Evolutionary conservation across 2,329 filamentous ascomycete genomes (phyloP).

Genomic region (Hirsutella minnesotensis): DNA sequence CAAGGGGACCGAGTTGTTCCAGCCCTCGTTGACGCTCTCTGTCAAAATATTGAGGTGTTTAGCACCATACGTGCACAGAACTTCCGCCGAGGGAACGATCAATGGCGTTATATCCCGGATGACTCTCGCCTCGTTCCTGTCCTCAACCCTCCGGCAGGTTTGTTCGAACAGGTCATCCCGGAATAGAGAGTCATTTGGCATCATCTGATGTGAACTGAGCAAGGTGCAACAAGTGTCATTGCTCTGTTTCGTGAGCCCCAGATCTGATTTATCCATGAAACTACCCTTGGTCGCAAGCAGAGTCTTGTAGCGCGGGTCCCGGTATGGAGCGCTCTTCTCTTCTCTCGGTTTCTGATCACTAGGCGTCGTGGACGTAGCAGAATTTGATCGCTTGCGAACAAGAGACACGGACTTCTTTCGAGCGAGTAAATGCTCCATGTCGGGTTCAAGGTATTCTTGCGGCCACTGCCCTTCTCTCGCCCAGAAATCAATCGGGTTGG

Average conservation of each 20-base stretch:
- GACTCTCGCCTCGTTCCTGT: too few relatives aligned
- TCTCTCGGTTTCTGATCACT: too few relatives aligned
- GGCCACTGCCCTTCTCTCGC: too few relatives aligned
- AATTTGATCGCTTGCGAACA: too few relatives aligned
- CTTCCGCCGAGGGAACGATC: constrained; percentile 26
- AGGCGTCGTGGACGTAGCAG: too few relatives aligned
- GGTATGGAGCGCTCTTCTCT: too few relatives aligned
- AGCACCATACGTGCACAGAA: constrained; percentile 15
- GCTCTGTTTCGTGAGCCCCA: constrained; percentile 16
- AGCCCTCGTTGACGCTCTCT: too few relatives aligned
- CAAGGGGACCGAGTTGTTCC: too few relatives aligned
- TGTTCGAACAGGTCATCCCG: constrained; percentile 22
- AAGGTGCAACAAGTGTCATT: constrained; percentile 16
- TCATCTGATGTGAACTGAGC: constrained; percentile 17
- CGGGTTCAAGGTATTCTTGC: constrained; percentile 1
- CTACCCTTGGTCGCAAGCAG: too few relatives aligned
- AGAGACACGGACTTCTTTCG: neutral
- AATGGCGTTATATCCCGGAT: constrained; percentile 23
- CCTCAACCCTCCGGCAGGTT: constrained; percentile 19
- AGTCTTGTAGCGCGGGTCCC: too few relatives aligned
- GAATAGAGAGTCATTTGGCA: constrained; percentile 24
- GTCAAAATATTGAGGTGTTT: constrained; percentile 16
- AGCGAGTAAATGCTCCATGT: constrained; percentile 1
- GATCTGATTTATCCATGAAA: too few relatives aligned
- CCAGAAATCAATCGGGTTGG: too few relatives aligned